Evolutionary conservation across 805 yeast genomes (phyloP), one percentile per base, ranked within the genome.

Genomic region (Yamadazyma phyllophila): DNA sequence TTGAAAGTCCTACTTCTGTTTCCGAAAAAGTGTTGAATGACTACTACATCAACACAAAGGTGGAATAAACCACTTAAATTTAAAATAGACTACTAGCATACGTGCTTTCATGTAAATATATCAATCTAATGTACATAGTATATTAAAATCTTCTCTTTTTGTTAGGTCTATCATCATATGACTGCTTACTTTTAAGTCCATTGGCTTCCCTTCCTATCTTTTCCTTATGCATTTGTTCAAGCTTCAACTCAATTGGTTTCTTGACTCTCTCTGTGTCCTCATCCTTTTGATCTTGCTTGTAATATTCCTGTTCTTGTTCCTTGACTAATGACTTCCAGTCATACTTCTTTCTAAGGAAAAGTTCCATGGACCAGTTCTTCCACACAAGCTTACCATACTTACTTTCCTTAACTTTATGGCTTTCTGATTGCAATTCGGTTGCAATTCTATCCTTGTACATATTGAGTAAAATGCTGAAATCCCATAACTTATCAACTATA

Each of bases 351-450:
- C 95, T 76, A 9, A 70, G 60, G 57, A 81, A 92, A 55, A 83
- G 66, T 61, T 94, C 98, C 83, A 92, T 77, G 26, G 78, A 69
- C 97, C 97, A 94, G 63, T 92, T 92, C 62, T 85, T 88, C 98
- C 97, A 94, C 1, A 94, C 98, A 56, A 82, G 76, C 60, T 84
- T 80, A 30, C 99, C 99, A 59, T 92, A 94, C 10, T 73, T 78
- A 59, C 96, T 87, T 49, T 83, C 88, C 68, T 94, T 90, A 36
- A 94, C 85, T 49, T 76, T 73, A 32, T 80, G 84, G 33, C 83
- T 77, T 36, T 82, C 77, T 13, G 70, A 74, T 24, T 70, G 57
- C 48, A 92, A 67, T 48, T 82, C 83, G 17, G 76, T 75, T 0
- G 96, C 97, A 49, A 92, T 77, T 54, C 92, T 77, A 60, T 92